Conservation (phyloP, 2,329 filamentous ascomycete species). For the Aspergillus brasiliensis region DNA sequence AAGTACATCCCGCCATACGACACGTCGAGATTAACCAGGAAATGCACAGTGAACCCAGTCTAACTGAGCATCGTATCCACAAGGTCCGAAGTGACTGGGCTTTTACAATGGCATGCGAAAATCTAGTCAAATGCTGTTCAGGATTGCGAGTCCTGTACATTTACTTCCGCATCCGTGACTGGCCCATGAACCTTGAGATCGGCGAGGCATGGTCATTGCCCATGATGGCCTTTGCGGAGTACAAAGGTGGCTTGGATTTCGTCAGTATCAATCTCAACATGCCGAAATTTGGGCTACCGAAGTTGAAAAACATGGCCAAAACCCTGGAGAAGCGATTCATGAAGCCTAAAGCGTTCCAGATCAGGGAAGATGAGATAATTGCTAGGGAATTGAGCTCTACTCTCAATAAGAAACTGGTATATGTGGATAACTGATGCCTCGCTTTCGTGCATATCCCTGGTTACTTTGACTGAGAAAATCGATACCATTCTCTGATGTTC, state of each 20-base stretch:
- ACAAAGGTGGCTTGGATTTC: slow-evolving; percentile 15
- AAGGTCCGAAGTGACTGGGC: slow-evolving; percentile 25
- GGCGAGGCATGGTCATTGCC: slow-evolving; percentile 27
- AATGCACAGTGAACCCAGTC: slow-evolving; percentile 28
- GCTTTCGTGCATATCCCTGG: too few species aligned
- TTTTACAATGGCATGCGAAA: slow-evolving; percentile 22
- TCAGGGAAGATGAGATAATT: slow-evolving; percentile 20
- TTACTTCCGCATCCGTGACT: slow-evolving; percentile 20
- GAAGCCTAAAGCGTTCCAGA: slow-evolving; percentile 17
- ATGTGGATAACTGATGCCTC: too few species aligned
- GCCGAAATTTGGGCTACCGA: slow-evolving; percentile 14
- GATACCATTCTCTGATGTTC: too few species aligned
- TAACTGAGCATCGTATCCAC: slow-evolving; percentile 14
- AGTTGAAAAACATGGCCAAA: slow-evolving; percentile 14
- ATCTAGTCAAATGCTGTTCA: slow-evolving; percentile 12
- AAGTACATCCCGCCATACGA: slow-evolving; percentile 57
- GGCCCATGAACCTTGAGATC: slow-evolving; percentile 22
- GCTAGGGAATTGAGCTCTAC: slow-evolving; percentile 15
- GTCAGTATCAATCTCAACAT: slow-evolving; percentile 18
- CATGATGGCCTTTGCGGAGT: slow-evolving; percentile 17
- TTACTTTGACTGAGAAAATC: too few species aligned
- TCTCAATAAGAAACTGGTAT: slow-evolving; percentile 11
- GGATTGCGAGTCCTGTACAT: slow-evolving; percentile 22
- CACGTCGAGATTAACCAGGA: slow-evolving; percentile 27
- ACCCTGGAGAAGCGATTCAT: slow-evolving; percentile 24